Percentiles rank a stretch among this genome's conserved stretches.
Evolutionary conservation across 2,329 filamentous ascomycete species (phyloP).

Genomic region (Talaromyces sp.): DNA sequence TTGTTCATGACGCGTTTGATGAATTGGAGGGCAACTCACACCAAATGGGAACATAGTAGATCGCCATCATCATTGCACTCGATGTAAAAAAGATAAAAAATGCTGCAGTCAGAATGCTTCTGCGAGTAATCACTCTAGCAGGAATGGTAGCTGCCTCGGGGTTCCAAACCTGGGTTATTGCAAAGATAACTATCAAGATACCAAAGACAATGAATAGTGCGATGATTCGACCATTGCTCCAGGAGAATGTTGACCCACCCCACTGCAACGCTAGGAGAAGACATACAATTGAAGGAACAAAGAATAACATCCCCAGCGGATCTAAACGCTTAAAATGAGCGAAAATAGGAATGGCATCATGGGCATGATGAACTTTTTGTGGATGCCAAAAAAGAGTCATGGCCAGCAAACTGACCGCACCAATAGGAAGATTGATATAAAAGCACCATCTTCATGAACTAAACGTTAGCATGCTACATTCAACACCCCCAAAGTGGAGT

Average conservation of each 20-base stretch:
- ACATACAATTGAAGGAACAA: conserved; percentile 62
- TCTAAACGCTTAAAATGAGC: conserved; percentile 45
- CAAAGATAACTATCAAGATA: conserved; percentile 25
- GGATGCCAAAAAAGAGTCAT: conserved; percentile 1
- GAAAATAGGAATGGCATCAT: conserved; percentile 1
- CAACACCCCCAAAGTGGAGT: no score
- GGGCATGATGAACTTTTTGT: background rate
- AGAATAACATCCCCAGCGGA: conserved; percentile 61
- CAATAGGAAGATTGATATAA: conserved; percentile 20
- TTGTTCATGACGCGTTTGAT: no score
- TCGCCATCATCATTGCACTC: conserved; percentile 8
- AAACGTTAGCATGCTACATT: no score
- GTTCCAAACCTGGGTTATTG: conserved; percentile 27
- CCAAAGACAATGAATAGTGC: conserved; percentile 31
- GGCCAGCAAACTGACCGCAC: conserved; percentile 1
- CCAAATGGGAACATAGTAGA: conserved; percentile 17
- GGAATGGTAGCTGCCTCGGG: conserved; percentile 32
- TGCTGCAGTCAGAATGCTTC: conserved; percentile 16
- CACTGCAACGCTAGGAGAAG: conserved; percentile 67
- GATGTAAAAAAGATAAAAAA: conserved; percentile 1
- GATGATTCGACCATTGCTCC: conserved; percentile 34
- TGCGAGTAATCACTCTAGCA: conserved; percentile 25
- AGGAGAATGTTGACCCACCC: conserved; percentile 33
- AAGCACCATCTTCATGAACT: conserved; percentile 10
- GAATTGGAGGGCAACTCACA: background rate